Base-by-base conservation (phyloP, 805 yeast genomes). In the Metschnikowia proteae region DNA sequence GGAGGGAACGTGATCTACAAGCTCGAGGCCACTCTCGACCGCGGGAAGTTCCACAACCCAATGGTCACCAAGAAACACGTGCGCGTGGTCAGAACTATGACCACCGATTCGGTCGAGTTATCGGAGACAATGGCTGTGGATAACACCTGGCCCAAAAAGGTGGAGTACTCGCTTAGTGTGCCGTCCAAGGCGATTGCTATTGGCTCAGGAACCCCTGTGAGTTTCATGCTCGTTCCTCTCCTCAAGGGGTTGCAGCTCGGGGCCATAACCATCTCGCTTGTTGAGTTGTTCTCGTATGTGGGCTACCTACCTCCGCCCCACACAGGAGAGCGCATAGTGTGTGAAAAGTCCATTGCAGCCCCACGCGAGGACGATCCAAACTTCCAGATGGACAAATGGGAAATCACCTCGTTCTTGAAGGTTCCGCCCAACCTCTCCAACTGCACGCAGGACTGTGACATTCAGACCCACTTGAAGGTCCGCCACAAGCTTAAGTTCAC, bases 141-240 rank as follows among this genome's bases (percentile, higher is more conserved):
- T 61, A 92, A 92, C 63, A 84, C 91, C 1, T 92, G 98, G 98
- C 97, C 98, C 2, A 73, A 82, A 40, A 94, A 94, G 63, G 88
- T 92, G 30, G 97, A 92, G 60, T 92, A 92, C 64, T 79, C 89
- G 3, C 81, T 94, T 50, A 85, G 88, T 46, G 83, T 88, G 5
- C 97, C 98, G 0, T 76, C 88, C 26, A 84, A 88, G 60, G 96
- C 97, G 0, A 79, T 89, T 25, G 95, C 98, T 0, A 83, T 94
- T 38, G 99, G 99, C 1, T 83, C 96, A 0, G 70, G 80, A 0
- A 73, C 86, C 5, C 86, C 88, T 1, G 76, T 92, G 5, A 79
- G 82, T 55, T 74, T 92, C 57, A 73, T 81, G 54, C 62, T 92
- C 57, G 86, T 85, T 1, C 98, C 99, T 0, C 68, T 92, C 37